Evolutionary conservation across 805 yeast species (phyloP).

Genomic region (Candida coleopterorum): DNA sequence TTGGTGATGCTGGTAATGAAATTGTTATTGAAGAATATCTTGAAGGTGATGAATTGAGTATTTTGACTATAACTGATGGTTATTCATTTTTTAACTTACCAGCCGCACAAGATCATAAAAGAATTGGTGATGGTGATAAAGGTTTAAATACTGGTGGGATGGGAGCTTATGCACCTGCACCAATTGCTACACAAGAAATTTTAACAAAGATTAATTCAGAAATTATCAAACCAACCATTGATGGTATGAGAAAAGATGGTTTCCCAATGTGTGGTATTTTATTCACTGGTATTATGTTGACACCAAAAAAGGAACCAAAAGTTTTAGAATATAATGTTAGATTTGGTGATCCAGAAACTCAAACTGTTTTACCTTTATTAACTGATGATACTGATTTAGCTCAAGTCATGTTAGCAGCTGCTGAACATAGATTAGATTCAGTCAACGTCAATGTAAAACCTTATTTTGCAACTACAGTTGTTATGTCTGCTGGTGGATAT

Average conservation of each 20-base stretch:
- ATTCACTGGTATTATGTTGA: slow-evolving; percentile 92
- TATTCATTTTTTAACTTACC: slow-evolving; percentile 88
- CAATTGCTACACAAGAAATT: slow-evolving; percentile 78
- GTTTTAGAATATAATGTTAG: slow-evolving; percentile 96
- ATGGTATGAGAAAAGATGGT: slow-evolving; percentile 94
- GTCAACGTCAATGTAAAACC: slow-evolving; percentile 52
- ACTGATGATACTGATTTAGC: slow-evolving; percentile 86
- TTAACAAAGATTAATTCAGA: slow-evolving; percentile 63
- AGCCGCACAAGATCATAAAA: slow-evolving; percentile 97
- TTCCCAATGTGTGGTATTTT: slow-evolving; percentile 93
- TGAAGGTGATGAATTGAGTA: slow-evolving; percentile 95
- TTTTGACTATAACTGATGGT: slow-evolving; percentile 90
- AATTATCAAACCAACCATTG: slow-evolving; percentile 87
- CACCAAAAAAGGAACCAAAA: slow-evolving; percentile 78
- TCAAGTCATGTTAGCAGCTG: slow-evolving; percentile 87
- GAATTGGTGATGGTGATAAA: slow-evolving; percentile 86
- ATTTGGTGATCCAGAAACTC: slow-evolving; percentile 99
- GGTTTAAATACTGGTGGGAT: slow-evolving; percentile 99
- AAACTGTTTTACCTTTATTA: slow-evolving; percentile 86
- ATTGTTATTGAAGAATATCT: slow-evolving; percentile 94
- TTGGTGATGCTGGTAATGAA: slow-evolving; percentile 88
- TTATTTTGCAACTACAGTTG: slow-evolving; percentile 79
- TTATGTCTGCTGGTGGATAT: slow-evolving; percentile 95
- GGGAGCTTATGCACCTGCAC: slow-evolving; percentile 99
- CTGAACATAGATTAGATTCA: slow-evolving; percentile 89